Conservation (phyloP, 306 rosid genomes). For the Ochetophila trinervis region DNA sequence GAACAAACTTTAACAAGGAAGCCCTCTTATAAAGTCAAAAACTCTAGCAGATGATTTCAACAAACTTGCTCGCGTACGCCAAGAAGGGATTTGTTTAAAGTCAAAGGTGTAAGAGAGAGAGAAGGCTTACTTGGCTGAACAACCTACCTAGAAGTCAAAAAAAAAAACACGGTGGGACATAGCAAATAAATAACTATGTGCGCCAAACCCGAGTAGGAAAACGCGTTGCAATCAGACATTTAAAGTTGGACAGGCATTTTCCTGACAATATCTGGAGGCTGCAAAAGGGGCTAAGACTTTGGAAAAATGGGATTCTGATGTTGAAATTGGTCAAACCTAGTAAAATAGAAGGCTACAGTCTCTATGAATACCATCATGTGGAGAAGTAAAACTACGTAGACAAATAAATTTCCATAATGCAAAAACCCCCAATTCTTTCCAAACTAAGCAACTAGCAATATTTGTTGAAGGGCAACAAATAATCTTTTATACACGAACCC, state of each 20-base stretch:
- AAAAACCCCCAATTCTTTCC: neutral
- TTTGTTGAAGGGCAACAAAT: neutral
- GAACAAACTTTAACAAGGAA: neutral
- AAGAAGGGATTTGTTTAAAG: neutral
- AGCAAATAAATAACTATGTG: neutral
- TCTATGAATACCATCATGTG: neutral
- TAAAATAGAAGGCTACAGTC: neutral
- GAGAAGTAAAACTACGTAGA: neutral
- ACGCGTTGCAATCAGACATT: constrained; percentile 17
- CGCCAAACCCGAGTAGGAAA: neutral
- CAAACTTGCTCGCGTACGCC: neutral
- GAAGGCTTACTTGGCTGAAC: neutral
- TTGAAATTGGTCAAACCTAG: constrained; percentile 10
- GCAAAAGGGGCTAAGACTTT: neutral
- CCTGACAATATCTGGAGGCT: neutral
- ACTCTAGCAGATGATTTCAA: neutral
- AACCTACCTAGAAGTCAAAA: constrained; percentile 5
- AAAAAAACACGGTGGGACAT: constrained; percentile 2
- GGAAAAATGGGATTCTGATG: constrained; percentile 7
- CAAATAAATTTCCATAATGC: neutral
- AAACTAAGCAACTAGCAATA: constrained; percentile 12
- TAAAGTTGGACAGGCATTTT: neutral
- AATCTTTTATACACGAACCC: constrained; percentile 2
- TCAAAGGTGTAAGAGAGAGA: neutral
- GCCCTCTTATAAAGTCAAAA: neutral